Evolutionary conservation across 345 rosid genomes (phyloP).

Genomic region (Acer campestre): DNA sequence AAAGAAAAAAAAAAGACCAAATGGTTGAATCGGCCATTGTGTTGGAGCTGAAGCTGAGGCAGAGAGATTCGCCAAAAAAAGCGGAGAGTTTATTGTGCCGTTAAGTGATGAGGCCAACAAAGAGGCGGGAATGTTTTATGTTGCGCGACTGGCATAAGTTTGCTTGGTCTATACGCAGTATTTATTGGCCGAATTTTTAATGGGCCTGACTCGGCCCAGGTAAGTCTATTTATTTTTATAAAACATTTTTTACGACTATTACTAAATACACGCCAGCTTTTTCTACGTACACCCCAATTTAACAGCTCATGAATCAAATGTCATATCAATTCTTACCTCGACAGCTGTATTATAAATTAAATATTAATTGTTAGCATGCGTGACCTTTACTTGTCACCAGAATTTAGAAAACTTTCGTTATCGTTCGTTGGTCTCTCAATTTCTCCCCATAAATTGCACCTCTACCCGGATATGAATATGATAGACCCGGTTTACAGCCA

Average conservation of each 20-base stretch:
- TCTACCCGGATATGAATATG: too few species aligned
- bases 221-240: too few species aligned
- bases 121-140: slow-evolving; percentile 4
- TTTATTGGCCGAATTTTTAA: neutral
- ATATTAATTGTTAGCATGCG: neutral
- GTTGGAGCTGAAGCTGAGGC: neutral
- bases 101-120: neutral
- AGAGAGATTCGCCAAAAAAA: neutral
- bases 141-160: too few species aligned
- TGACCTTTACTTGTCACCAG: neutral
- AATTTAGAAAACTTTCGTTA: neutral
- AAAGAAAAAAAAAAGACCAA: neutral
- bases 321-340: neutral
- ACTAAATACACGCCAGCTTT: too few species aligned
- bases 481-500: too few species aligned
- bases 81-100: neutral
- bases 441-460: neutral
- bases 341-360: neutral
- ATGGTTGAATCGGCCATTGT: neutral
- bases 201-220: neutral
- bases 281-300: too few species aligned
- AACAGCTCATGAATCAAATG: neutral
- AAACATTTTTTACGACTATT: too few species aligned
- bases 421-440: neutral
- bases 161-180: neutral